Conservation (phyloP, 192 early-diverging fungal species). For the Linnemannia exigua region DNA sequence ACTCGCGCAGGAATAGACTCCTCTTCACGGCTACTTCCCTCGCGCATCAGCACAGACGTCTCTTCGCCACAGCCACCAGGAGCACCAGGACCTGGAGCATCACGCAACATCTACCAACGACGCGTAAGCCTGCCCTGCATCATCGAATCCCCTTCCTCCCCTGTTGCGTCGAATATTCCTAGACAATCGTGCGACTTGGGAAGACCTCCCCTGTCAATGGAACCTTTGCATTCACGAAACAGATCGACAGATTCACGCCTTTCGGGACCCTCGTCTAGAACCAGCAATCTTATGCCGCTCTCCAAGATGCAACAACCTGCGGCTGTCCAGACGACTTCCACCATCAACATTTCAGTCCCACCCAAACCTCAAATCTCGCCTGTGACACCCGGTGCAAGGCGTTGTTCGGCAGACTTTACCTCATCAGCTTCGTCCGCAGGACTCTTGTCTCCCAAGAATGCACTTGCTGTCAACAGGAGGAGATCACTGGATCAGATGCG, state of each 20-base stretch:
- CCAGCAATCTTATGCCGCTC: not conserved
- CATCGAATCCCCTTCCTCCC: constrained; percentile 41
- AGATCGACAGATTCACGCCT: not conserved
- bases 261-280: not conserved
- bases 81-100: not conserved
- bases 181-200: constrained; percentile 47
- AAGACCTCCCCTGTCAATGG: constrained; percentile 18
- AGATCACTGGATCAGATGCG: constrained; percentile 28
- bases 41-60: not conserved
- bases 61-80: not conserved
- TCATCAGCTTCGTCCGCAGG: not conserved
- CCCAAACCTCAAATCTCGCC: not conserved
- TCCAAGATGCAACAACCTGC: not conserved
- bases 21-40: not conserved
- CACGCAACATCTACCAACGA: constrained; percentile 17
- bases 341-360: not conserved
- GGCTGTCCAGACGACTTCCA: not conserved
- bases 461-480: constrained; percentile 10
- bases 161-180: not conserved
- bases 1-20: not conserved
- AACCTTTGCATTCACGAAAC: not conserved
- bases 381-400: not conserved
- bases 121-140: constrained; percentile 48
- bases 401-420: constrained; percentile 6
- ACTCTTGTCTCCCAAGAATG: constrained; percentile 7